Percentiles rank a stretch among this genome's conserved stretches.
phyloP scores from a whole-genome alignment of 352 stramenopile species.

The Peronosclerospora sorghi region DNA sequence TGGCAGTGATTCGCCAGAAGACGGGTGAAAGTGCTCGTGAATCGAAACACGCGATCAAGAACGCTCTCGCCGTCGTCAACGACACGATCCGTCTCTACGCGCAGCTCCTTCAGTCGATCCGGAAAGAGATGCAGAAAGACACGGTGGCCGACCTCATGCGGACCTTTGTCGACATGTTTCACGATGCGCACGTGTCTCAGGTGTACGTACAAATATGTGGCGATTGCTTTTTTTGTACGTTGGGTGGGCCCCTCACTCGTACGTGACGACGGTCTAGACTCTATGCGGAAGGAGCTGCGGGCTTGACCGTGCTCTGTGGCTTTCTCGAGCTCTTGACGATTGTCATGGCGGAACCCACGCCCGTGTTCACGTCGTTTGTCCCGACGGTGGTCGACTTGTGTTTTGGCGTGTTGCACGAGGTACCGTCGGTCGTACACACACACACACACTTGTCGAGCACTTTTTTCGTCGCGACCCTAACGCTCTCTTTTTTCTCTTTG shows the following conservation, averaged over 20 bases:
- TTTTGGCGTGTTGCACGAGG: slow-evolving; percentile 69
- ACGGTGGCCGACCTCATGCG: slow-evolving; percentile 58
- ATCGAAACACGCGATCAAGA: slow-evolving; percentile 40
- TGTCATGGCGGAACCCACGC: slow-evolving; percentile 64
- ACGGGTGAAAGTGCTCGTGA: slow-evolving; percentile 15
- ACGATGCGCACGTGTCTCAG: slow-evolving; percentile 48
- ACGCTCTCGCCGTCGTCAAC: slow-evolving; percentile 64
- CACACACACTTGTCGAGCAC: background rate
- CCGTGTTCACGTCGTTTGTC: slow-evolving; percentile 61
- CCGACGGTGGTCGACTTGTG: slow-evolving; percentile 70
- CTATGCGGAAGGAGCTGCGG: slow-evolving; percentile 44
- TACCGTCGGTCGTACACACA: slow-evolving; percentile 8
- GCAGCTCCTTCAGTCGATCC: slow-evolving; percentile 68
- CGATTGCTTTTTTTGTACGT: too few relatives aligned
- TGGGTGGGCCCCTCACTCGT: too few relatives aligned
- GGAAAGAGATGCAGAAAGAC: slow-evolving; percentile 76
- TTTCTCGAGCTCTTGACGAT: slow-evolving; percentile 72
- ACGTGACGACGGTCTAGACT: slow-evolving; percentile 20
- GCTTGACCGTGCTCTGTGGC: slow-evolving; percentile 60
- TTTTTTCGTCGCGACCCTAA: background rate
- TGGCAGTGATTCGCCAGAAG: slow-evolving; percentile 49
- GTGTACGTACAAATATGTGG: slow-evolving; percentile 30
- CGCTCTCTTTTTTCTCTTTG: background rate
- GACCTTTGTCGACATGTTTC: slow-evolving; percentile 75
- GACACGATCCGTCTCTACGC: slow-evolving; percentile 69